Evolutionary conservation across 257 asterid species (phyloP).

Genomic region (Coffea eugenioides): DNA sequence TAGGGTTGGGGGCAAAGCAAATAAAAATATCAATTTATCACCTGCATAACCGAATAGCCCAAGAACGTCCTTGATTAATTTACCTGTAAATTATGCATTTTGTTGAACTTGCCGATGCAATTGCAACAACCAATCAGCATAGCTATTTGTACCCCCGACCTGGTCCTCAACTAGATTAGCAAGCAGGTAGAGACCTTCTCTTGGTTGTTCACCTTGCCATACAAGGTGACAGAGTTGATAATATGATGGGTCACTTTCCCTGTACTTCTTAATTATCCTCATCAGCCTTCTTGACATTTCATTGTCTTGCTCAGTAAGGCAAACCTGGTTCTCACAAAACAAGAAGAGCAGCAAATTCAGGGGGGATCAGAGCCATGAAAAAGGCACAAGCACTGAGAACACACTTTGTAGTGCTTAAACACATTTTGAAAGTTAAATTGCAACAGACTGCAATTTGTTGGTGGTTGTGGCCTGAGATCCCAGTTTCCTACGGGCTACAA

Average conservation of each 20-base stretch:
- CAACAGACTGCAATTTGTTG: neutral
- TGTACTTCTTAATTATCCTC: slow-evolving; percentile 45
- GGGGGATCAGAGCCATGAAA: slow-evolving; percentile 3
- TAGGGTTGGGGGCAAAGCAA: neutral
- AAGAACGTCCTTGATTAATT: slow-evolving; percentile 12
- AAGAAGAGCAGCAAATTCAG: slow-evolving; percentile 22
- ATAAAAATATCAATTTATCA: neutral
- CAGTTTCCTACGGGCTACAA: neutral
- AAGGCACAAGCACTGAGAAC: neutral
- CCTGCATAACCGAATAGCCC: slow-evolving; percentile 1
- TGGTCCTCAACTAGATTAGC: slow-evolving; percentile 81
- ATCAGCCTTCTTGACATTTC: slow-evolving; percentile 64
- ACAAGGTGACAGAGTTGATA: slow-evolving; percentile 73
- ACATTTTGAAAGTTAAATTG: neutral
- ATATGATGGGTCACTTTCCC: slow-evolving; percentile 71
- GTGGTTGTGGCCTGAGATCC: neutral
- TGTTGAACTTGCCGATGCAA: slow-evolving; percentile 76
- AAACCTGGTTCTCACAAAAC: slow-evolving; percentile 48
- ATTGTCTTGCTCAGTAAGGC: slow-evolving; percentile 55
- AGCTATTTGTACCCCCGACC: slow-evolving; percentile 69
- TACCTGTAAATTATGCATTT: slow-evolving; percentile 62
- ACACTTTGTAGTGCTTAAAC: neutral
- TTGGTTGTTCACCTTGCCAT: slow-evolving; percentile 95
- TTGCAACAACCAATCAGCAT: slow-evolving; percentile 85
- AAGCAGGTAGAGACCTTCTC: slow-evolving; percentile 81